These are phyloP conservation scores for Hypomyces perniciosus DNA, from an alignment of 2,329 filamentous ascomycete genomes.

Conservation along the genomic window DNA sequence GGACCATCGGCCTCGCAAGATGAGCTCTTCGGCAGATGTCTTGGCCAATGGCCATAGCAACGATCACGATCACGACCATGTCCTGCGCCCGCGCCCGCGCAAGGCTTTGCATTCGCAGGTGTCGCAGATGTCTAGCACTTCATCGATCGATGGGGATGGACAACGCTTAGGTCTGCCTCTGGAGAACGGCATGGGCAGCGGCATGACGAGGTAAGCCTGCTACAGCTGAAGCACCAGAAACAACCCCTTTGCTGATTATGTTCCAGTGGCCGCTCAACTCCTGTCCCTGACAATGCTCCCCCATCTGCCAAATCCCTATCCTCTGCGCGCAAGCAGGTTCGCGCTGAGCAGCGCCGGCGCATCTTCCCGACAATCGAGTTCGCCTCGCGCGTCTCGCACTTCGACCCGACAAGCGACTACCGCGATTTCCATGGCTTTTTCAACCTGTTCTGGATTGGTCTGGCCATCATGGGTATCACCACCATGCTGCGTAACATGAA, in stretches of 20 bases:
- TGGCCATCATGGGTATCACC: conserved; percentile 95
- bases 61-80: conserved; percentile 30
- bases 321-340: conserved; percentile 73
- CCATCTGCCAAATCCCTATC: conserved; percentile 85
- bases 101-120: conserved; percentile 45
- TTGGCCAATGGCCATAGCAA: conserved; percentile 21
- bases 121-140: conserved; percentile 34
- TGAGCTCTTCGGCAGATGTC: conserved; percentile 20
- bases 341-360: conserved; percentile 73
- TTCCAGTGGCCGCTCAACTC: conserved; percentile 71
- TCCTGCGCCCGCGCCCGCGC: conserved; percentile 44
- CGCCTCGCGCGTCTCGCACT: conserved; percentile 84
- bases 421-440: conserved; percentile 97
- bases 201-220: conserved; percentile 38
- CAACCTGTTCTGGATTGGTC: conserved; percentile 93
- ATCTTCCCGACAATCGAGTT: conserved; percentile 94
- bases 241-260: conserved; percentile 8
- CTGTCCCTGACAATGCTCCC: conserved; percentile 82
- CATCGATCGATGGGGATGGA: conserved; percentile 30
- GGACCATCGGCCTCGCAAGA: neutral
- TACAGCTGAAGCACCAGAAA: neutral
- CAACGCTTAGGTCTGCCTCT: conserved; percentile 22
- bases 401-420: conserved; percentile 88
- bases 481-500: conserved; percentile 90
- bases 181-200: conserved; percentile 33